Base-by-base conservation (phyloP, 1,284 basidiomycete genomes). In the Inonotus obliquus region DNA sequence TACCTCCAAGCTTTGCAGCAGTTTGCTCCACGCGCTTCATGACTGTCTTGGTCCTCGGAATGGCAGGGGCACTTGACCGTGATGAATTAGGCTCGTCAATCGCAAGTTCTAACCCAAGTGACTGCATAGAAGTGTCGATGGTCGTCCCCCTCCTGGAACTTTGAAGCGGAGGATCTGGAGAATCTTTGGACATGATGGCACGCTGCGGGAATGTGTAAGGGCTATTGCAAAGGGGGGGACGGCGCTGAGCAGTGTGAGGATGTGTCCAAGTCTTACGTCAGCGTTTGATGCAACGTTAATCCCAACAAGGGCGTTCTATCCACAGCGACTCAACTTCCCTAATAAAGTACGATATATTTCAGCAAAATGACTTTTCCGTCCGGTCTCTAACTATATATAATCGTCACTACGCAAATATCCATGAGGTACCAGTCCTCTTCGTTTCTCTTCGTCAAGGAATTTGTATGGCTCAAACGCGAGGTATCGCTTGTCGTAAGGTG, bases 1-100 rank as follows among this genome's bases (percentile, higher is more conserved):
- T 86, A 69, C 79, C 79, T 63, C 82, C 81, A 41, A 91, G 76
- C 63, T 75, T 83, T 62, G 82, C 80, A 52, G 81, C 80, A 1
- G 81, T 81, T 71, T 75, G 82, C 66, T 81, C 81, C 56, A 84
- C 79, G 0, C 66, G 73, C 65, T 72, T 75, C 39, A 74, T 67
- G 47, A 63, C 63, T 44, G 54, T 62, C 56, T 60, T 64, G 14
- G 62, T 37, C 56, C 57, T 64, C 6, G 62, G 44, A 29, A 37
- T 23, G 35, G 58, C 59, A 25, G 57, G 52, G 19, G 39, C 27
- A n/a, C 59, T 49, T 14, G 21, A 23, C 23, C 56, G 53, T 19
- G 53, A 29, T 29, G 59, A 48, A 41, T 14, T 19, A 17, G 27
- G 53, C 54, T 32, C 59, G 51, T 51, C 19, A 9, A 3, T 27